Conservation (phyloP, 2,329 filamentous ascomycete species). For the Metarhizium humberi region DNA sequence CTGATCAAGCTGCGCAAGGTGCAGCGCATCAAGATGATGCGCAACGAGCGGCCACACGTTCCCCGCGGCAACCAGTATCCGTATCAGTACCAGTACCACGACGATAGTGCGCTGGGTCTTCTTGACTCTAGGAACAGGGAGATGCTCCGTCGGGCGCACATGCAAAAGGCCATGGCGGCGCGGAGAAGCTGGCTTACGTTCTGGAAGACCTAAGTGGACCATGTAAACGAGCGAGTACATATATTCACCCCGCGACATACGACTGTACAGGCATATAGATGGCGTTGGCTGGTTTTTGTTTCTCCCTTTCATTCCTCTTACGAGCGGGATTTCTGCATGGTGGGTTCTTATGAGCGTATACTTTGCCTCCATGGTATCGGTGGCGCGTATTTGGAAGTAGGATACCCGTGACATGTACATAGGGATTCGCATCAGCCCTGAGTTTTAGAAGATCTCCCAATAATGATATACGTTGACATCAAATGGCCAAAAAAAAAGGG, state of each 20-base stretch:
- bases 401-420: not conserved
- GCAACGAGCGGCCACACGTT: conserved; percentile 29
- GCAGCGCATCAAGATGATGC: conserved; percentile 78
- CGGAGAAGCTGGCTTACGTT: conserved; percentile 22
- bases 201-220: conserved; percentile 4
- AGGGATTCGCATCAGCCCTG: not conserved
- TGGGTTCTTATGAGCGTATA: too few relatives aligned
- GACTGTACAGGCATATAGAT: conserved; percentile 3
- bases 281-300: conserved; percentile 2
- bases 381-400: not conserved
- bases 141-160: conserved; percentile 41
- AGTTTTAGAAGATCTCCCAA: not conserved
- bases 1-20: conserved; percentile 75
- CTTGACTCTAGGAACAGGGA: conserved; percentile 46
- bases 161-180: conserved; percentile 31
- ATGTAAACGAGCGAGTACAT: not conserved
- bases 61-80: conserved; percentile 31
- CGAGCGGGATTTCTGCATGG: not conserved
- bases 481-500: too few relatives aligned
- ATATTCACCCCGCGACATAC: not conserved
- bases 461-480: too few relatives aligned
- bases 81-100: conserved; percentile 15
- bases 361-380: not conserved
- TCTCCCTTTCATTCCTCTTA: not conserved
- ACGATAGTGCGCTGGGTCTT: conserved; percentile 40